Percentiles rank a stretch among this genome's conserved stretches.
Evolutionary conservation across 257 asterid genomes (phyloP).

Genomic region (Eustoma russellianum): DNA sequence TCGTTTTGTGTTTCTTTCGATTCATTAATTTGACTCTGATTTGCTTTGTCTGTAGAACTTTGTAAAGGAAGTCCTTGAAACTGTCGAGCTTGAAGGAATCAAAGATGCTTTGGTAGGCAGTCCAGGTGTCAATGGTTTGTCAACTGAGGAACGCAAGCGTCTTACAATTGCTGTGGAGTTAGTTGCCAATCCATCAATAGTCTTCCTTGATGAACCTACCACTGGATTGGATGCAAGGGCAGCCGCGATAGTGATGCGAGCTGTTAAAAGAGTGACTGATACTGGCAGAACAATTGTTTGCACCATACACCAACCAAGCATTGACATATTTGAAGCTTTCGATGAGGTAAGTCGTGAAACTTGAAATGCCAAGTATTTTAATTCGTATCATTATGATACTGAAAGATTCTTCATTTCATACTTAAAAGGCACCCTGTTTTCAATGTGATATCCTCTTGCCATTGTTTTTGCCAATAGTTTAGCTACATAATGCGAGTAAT

Average conservation of each 20-base stretch:
- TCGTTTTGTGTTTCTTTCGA: background rate
- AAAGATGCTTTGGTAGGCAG: slow-evolving; percentile 45
- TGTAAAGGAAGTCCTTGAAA: slow-evolving; percentile 48
- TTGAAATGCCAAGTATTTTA: background rate
- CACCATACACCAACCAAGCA: slow-evolving; percentile 59
- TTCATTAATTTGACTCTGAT: background rate
- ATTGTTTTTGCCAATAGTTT: background rate
- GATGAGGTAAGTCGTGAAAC: slow-evolving; percentile 13
- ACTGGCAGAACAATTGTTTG: slow-evolving; percentile 57
- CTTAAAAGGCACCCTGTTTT: background rate
- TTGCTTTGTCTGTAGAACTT: slow-evolving; percentile 27
- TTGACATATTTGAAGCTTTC: slow-evolving; percentile 51
- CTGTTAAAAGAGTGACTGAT: slow-evolving; percentile 41
- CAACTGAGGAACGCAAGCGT: slow-evolving; percentile 54
- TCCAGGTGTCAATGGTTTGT: slow-evolving; percentile 42
- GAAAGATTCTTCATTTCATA: too few species aligned
- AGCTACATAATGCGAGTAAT: background rate
- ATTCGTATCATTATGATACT: too few species aligned
- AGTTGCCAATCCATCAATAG: slow-evolving; percentile 53
- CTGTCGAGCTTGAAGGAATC: slow-evolving; percentile 44
- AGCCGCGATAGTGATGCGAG: slow-evolving; percentile 52
- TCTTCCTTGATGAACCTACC: slow-evolving; percentile 58
- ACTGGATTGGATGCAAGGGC: slow-evolving; percentile 60
- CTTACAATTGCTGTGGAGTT: slow-evolving; percentile 59
- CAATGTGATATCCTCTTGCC: too few species aligned